Evolutionary conservation across 805 yeast genomes (phyloP).

Genomic region (Candida hungchunana): DNA sequence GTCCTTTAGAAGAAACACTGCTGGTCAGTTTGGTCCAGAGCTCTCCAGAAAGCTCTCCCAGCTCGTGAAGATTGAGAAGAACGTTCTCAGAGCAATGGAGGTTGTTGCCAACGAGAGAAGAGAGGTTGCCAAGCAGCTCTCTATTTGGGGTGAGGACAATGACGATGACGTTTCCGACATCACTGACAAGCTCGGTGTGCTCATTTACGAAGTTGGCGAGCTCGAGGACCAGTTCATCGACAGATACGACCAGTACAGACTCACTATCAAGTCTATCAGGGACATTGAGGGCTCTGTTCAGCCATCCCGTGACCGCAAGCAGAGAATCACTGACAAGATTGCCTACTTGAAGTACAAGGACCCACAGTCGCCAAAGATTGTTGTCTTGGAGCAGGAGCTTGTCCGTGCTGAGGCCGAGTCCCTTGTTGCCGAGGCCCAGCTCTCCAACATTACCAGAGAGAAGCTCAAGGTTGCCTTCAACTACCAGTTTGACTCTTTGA

Average conservation of each 20-base stretch:
- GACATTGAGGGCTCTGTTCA: constrained; percentile 85
- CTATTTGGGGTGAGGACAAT: constrained; percentile 83
- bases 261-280: constrained; percentile 74
- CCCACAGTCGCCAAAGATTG: constrained; percentile 76
- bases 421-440: constrained; percentile 87
- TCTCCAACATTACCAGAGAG: constrained; percentile 84
- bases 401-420: constrained; percentile 92
- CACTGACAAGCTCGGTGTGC: constrained; percentile 82
- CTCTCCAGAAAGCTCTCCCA: constrained; percentile 69
- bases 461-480: constrained; percentile 80
- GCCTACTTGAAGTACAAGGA: constrained; percentile 82
- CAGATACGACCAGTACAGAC: constrained; percentile 80
- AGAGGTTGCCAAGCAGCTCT: constrained; percentile 77
- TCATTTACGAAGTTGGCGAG: constrained; percentile 79
- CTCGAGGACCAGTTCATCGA: constrained; percentile 84
- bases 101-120: constrained; percentile 72
- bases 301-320: constrained; percentile 84
- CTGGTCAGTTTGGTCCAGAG: constrained; percentile 80
- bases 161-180: constrained; percentile 85
- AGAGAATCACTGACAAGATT: constrained; percentile 79
- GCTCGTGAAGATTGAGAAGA: constrained; percentile 77
- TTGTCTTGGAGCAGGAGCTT: constrained; percentile 80
- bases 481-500: constrained; percentile 79
- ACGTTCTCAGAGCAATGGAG: constrained; percentile 75
- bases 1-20: constrained; percentile 63